Base-by-base conservation (phyloP, 352 stramenopile genomes). In the Globisporangium paddicum region DNA sequence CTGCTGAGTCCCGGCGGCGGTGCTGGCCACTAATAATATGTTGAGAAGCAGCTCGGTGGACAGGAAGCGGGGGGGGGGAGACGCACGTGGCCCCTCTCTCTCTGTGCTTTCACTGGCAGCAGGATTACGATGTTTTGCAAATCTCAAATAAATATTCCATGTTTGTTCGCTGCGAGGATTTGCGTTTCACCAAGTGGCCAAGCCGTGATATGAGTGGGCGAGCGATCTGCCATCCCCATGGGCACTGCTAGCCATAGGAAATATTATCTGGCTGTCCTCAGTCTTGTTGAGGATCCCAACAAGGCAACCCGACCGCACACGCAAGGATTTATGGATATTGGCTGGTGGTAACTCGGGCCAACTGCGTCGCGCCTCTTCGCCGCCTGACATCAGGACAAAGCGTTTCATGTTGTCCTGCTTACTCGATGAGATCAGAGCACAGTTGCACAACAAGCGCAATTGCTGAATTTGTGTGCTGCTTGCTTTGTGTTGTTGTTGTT, bases 161-260 rank as follows among this genome's bases (percentile, higher is more conserved):
- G n/a, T n/a, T n/a, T n/a, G 42, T 16, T 49, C 16, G 25, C 21
- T 9, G 16, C 3, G 42, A 48, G 8, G 42, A 48, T 30, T 30
- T 48, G 42, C 42, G 6, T 30, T 21, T 49, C 42, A 49, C 30
- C 42, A 49, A 49, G 42, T 26, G 42, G n/a, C n/a, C 42, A 48
- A 18, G n/a, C n/a, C n/a, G n/a, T n/a, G n/a, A n/a, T n/a, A n/a
- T n/a, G n/a, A n/a, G n/a, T n/a, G n/a, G n/a, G n/a, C n/a, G n/a
- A n/a, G n/a, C n/a, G n/a, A n/a, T n/a, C n/a, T n/a, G n/a, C n/a
- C n/a, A n/a, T n/a, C n/a, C n/a, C n/a, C n/a, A n/a, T n/a, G n/a
- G n/a, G n/a, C n/a, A n/a, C n/a, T n/a, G n/a, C n/a, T n/a, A n/a
- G n/a, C n/a, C n/a, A n/a, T n/a, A n/a, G n/a, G n/a, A n/a, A n/a